Evolutionary conservation across 2,329 filamentous ascomycete species (phyloP), one percentile per base, ranked within the genome.

Genomic region (Tolypocladium amazonense): DNA sequence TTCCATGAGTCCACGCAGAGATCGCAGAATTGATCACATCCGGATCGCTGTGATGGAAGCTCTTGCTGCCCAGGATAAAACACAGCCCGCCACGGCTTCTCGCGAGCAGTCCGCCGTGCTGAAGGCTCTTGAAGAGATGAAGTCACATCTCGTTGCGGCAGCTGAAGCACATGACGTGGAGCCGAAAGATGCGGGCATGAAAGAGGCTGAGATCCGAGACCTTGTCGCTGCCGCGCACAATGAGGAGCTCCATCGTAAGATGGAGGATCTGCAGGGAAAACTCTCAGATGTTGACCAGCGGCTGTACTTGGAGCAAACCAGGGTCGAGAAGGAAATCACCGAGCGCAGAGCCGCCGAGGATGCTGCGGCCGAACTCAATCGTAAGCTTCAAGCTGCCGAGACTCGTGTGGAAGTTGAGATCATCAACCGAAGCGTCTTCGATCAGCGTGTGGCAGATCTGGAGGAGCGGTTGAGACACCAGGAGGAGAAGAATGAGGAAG

Each of bases 1-100:
- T 57, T 88, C 89, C 7, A 81, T 87, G 65, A 97, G 92, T 65
- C 90, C 92, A 23, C 83, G 84, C 60, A 83, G 87, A 62, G 91
- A 96, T 69, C 87, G 87, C 67, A 90, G 85, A 66, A 73, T 92
- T 67, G 92, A 97, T 60, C 91, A 93, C 71, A 90, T 99, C 64
- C 88, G 87, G 58, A 77, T 79, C 30, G 84, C 85, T 52, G 81
- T 93, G 33, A 76, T 87, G 58, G 93, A 97, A 65, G 91, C 89
- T 37, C 76, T 97, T 47, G 79, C 80, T 27, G 70, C 77, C 12
- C 83, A 87, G 59, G 79, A 84, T 57, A 77, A 71, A 56, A 75
- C 69, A 61, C 72, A 73, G 56, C 67, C 70, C 18, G 71, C 69
- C 61, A 61, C 63, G 1, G 56, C 70, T 25, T 62, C 72, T 3